Percentiles rank a stretch among this genome's conserved stretches.
phyloP scores from a whole-genome alignment of 2,329 filamentous ascomycete species.

The Taxawa tesnikishii region DNA sequence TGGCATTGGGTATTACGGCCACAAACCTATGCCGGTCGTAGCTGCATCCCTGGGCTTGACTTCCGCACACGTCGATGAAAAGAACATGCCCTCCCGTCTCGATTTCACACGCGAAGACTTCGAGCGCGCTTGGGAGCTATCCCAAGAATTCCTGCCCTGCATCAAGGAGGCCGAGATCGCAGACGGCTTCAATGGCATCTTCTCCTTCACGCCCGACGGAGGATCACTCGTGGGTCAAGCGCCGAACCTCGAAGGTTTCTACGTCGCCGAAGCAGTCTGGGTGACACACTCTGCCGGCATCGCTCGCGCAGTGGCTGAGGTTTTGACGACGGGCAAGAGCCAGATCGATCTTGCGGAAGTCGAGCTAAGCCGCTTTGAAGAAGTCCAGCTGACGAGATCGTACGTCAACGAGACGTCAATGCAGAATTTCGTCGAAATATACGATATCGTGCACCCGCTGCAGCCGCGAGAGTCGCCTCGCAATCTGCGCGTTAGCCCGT shows the following conservation, averaged over 20 bases:
- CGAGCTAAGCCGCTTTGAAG: slow-evolving; percentile 48
- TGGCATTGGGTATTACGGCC: slow-evolving; percentile 54
- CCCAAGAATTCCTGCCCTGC: slow-evolving; percentile 41
- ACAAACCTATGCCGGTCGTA: slow-evolving; percentile 47
- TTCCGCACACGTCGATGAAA: slow-evolving; percentile 40
- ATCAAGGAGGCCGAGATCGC: slow-evolving; percentile 39
- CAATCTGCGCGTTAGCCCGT: slow-evolving; percentile 47
- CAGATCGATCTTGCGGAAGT: slow-evolving; percentile 46
- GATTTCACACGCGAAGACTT: slow-evolving; percentile 50
- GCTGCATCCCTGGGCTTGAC: slow-evolving; percentile 43
- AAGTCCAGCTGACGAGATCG: slow-evolving; percentile 42
- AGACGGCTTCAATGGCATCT: slow-evolving; percentile 53
- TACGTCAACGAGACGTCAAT: slow-evolving; percentile 45
- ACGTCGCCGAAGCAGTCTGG: slow-evolving; percentile 54
- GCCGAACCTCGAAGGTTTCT: slow-evolving; percentile 48
- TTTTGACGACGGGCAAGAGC: slow-evolving; percentile 44
- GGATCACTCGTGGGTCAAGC: slow-evolving; percentile 47
- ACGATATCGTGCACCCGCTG: slow-evolving; percentile 51
- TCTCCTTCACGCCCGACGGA: slow-evolving; percentile 55
- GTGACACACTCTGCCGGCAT: slow-evolving; percentile 54
- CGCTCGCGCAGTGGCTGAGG: slow-evolving; percentile 46
- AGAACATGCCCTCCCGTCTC: slow-evolving; percentile 52
- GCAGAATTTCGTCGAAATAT: slow-evolving; percentile 52
- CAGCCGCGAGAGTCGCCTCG: slow-evolving; percentile 46
- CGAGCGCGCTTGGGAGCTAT: slow-evolving; percentile 45